Percentiles rank a stretch among this genome's conserved stretches.
Conservation (phyloP, 2,329 filamentous ascomycete genomes). For the Claviceps sp. region DNA sequence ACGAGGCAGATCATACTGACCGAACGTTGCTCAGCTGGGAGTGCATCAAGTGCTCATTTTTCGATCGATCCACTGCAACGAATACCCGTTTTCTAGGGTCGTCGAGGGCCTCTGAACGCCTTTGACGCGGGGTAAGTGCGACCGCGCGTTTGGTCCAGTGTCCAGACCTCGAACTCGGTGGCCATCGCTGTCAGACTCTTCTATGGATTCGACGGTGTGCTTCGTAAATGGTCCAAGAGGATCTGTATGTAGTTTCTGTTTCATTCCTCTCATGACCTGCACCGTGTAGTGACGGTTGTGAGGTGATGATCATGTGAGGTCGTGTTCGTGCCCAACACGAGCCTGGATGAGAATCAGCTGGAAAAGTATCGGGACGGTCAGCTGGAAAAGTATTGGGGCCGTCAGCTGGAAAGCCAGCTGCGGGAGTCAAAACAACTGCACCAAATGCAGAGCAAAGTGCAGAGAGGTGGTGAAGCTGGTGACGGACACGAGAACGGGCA, state of each 20-base stretch:
- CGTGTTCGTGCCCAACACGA: neutral
- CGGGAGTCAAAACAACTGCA: neutral
- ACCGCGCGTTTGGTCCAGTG: neutral
- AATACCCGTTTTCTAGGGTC: neutral
- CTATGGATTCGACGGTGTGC: conserved; percentile 2
- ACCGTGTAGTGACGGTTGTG: conserved; percentile 1
- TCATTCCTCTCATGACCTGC: conserved; percentile 1
- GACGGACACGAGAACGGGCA: neutral
- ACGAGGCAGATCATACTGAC: neutral
- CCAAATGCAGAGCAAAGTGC: neutral
- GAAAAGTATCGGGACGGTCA: neutral
- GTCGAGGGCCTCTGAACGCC: neutral
- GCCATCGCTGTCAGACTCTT: neutral
- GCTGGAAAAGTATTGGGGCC: neutral
- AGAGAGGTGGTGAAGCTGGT: neutral
- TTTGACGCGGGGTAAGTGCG: neutral
- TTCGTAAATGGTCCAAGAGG: conserved; percentile 24
- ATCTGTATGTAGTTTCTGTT: conserved; percentile 21
- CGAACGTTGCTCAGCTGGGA: neutral
- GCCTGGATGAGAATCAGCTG: neutral
- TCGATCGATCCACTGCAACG: neutral
- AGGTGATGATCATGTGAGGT: neutral
- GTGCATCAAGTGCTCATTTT: neutral
- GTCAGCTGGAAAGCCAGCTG: neutral
- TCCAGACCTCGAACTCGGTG: neutral